Evolutionary conservation across 129 eudicot species (phyloP).

Genomic region (Kitagawia praeruptora): DNA sequence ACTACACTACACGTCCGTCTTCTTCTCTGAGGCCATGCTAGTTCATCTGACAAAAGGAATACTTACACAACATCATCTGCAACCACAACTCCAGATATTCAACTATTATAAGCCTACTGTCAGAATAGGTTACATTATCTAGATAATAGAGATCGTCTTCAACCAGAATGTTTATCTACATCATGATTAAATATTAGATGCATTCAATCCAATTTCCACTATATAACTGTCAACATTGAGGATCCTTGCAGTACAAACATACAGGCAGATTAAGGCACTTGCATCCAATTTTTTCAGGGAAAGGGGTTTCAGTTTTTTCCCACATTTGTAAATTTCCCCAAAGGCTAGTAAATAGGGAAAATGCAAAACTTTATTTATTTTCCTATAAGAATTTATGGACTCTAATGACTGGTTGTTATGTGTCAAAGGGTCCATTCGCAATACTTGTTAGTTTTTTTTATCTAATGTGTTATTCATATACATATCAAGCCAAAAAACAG

Average conservation of each 20-base stretch:
- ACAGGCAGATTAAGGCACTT: background rate
- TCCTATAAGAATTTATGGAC: too few species aligned
- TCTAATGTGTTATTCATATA: too few species aligned
- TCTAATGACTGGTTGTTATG: too few species aligned
- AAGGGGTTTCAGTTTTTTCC: background rate
- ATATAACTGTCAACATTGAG: background rate
- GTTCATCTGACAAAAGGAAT: background rate
- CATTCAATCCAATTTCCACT: background rate
- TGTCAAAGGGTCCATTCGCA: background rate
- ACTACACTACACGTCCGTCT: background rate
- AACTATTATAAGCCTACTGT: background rate
- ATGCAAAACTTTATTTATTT: too few species aligned
- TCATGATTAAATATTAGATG: slow-evolving; percentile 3
- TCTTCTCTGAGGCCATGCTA: background rate
- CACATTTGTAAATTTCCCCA: background rate
- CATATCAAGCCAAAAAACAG: too few species aligned
- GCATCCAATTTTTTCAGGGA: background rate
- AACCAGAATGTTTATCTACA: background rate
- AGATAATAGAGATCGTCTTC: background rate
- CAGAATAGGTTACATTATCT: background rate
- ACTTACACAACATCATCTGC: background rate
- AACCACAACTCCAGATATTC: background rate
- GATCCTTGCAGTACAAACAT: background rate
- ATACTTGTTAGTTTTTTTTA: too few species aligned
- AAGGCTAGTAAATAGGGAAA: too few species aligned